Conservation (phyloP, 345 rosid genomes). For the Eucalyptus erythrocorys region DNA sequence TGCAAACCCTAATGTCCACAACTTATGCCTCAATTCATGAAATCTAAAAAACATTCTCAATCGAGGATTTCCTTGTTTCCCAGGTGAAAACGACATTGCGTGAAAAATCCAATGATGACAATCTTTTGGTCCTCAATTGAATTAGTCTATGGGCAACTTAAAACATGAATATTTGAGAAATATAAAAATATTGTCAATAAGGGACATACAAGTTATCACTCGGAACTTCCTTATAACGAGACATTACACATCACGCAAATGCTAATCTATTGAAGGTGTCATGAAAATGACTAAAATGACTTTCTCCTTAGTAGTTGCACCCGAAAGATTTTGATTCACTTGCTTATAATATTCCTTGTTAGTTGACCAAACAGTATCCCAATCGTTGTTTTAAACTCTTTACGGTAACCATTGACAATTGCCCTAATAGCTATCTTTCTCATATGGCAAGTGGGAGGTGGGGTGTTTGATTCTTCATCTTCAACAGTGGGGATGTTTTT, state of each 20-base stretch:
- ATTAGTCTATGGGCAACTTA: not conserved
- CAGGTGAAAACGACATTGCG: not conserved
- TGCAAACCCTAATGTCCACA: not conserved
- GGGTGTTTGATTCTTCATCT: accelerated
- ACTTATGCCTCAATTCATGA: not conserved
- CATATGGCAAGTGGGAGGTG: accelerated
- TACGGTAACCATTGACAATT: accelerated
- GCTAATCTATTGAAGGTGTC: not conserved
- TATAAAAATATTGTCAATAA: not conserved
- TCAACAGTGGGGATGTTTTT: accelerated
- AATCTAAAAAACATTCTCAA: not conserved
- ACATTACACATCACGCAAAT: not conserved
- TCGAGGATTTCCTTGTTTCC: not conserved
- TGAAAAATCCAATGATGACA: not conserved
- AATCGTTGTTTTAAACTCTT: not conserved
- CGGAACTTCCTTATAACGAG: accelerated
- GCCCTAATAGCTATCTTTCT: accelerated
- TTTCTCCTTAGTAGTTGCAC: not conserved
- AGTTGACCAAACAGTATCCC: not conserved
- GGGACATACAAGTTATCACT: accelerated
- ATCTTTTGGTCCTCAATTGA: not conserved
- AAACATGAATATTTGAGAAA: not conserved
- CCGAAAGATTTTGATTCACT: not conserved
- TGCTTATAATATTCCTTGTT: not conserved
- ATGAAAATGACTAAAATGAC: not conserved